Evolutionary conservation across 331 rosid genomes (phyloP), one percentile per base, ranked within the genome.

Genomic region (Prunus yedoensis): DNA sequence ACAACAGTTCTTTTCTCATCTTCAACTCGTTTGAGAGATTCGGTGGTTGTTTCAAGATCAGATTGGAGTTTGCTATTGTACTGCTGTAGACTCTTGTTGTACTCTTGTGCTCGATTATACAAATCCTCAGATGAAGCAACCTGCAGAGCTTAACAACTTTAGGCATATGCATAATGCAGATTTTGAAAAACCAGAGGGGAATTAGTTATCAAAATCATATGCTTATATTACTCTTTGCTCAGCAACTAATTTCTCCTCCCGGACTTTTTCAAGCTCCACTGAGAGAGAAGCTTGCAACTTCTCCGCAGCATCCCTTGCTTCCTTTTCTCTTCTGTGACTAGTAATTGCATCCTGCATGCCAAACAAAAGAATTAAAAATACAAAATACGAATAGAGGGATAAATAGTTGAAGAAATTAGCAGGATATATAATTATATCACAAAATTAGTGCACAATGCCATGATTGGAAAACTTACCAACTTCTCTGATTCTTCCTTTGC

Each of bases 61-160:
- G 77, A 80, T 68, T 91, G 97, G 71, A 94, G 96, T 76, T 92
- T 87, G 71, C 93, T 85, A 27, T 90, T 94, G 77, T 92, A 91
- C 80, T 87, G 96, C 32, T 94, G 98, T 38, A 94, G 80, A 78
- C 93, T 88, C 82, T 89, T 88, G 73, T 94, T 94, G 71, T 90
- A 95, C 87, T 95, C 98, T 73, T 95, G 93, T 8, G 90, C 88
- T 70, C 93, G 87, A 56, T 85, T 89, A 90, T 92, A 88, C 82
- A 89, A 76, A 77, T 90, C 94, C 79, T 90, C 97, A 60, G 80
- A 86, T 41, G 90, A 84, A 71, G 80, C 82, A 69, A 91, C 92
- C 99, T 95, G 86, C 78, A 85, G 68, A 70, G 20, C 30, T 64
- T 75, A 73, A 52, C 69, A 77, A 25, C 62, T 45, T 52, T 63